Percentiles rank a stretch among this genome's conserved stretches.
Conservation (phyloP, 257 asterid species). For the Petunia axillaris region DNA sequence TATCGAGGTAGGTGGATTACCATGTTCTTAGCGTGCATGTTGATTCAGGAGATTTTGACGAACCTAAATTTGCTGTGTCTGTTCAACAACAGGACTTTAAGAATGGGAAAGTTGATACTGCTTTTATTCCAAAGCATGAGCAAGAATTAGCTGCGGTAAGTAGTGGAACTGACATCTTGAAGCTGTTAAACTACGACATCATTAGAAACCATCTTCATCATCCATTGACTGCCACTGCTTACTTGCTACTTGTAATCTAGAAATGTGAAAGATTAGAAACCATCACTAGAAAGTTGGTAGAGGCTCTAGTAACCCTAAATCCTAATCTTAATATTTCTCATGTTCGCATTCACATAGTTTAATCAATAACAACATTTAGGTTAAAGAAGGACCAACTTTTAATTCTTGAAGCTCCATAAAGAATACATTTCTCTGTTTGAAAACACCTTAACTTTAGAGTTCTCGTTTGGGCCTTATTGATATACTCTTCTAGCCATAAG, state of each 20-base stretch:
- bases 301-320: not conserved
- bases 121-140: conserved; percentile 97
- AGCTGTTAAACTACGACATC: not conserved
- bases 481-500: too few relatives aligned
- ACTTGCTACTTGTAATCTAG: conserved; percentile 2
- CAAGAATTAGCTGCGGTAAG: conserved; percentile 95
- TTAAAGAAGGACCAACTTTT: not conserved
- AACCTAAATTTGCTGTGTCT: conserved; percentile 16
- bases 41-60: not conserved
- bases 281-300: not conserved
- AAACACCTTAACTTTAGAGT: too few relatives aligned
- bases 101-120: conserved; percentile 91
- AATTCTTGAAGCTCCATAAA: not conserved
- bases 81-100: conserved; percentile 70
- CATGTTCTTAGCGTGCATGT: not conserved
- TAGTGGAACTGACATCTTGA: conserved; percentile 26
- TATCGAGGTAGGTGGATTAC: conserved; percentile 64
- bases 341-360: not conserved
- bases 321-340: not conserved
- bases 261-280: not conserved
- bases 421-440: too few relatives aligned
- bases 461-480: too few relatives aligned
- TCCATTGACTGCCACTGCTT: not conserved
- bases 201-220: not conserved
- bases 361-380: not conserved